These are phyloP conservation scores for Raphidocelis subcapitata DNA, from an alignment of 139 green algal species.

Conservation along the genomic window DNA sequence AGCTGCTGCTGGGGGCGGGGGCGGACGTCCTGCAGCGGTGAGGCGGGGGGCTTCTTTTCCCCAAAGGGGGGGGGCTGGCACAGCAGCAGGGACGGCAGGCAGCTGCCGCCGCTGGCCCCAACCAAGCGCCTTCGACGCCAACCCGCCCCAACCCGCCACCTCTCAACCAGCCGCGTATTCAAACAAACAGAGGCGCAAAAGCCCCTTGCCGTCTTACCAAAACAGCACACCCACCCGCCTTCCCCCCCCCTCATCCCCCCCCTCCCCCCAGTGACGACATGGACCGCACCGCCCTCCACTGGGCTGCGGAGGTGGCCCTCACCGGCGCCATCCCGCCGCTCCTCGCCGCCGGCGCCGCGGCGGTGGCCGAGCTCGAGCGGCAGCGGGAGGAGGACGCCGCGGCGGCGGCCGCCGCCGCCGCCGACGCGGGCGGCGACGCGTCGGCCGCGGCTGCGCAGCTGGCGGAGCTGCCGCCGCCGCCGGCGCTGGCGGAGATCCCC, in stretches of 20 bases:
- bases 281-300: constrained; percentile 75
- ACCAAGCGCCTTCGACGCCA: neutral
- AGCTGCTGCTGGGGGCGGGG: constrained; percentile 49
- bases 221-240: no score
- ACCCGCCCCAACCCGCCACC: neutral
- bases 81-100: neutral
- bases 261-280: constrained; percentile 68
- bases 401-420: constrained; percentile 21
- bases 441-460: constrained; percentile 3
- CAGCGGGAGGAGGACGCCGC: constrained; percentile 17
- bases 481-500: constrained; percentile 20
- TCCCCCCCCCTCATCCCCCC: no score
- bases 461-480: constrained; percentile 13
- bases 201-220: no score
- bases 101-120: neutral
- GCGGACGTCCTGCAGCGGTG: constrained; percentile 39
- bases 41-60: neutral
- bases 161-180: no score
- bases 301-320: constrained; percentile 62
- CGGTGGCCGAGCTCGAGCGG: neutral
- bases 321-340: constrained; percentile 27
- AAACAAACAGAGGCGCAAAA: no score
- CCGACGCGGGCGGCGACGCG: constrained; percentile 1
- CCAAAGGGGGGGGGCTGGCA: constrained; percentile 5
- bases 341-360: constrained; percentile 16